These are phyloP conservation scores for Emydomyces testavorans DNA, from an alignment of 2,329 filamentous ascomycete species.

Conservation along the genomic window DNA sequence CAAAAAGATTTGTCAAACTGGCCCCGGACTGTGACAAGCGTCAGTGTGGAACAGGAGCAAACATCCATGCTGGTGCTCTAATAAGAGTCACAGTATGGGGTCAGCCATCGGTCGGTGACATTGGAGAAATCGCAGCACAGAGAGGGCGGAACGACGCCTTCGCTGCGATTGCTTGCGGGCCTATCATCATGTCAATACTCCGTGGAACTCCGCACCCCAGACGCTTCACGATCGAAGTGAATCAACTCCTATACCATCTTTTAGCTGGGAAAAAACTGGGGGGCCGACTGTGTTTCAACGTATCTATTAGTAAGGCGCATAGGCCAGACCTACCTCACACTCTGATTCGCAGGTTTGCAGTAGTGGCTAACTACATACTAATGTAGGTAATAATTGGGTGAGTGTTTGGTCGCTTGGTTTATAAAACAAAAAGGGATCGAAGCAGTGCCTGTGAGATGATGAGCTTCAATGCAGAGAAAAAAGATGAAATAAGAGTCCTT, in stretches of 20 bases:
- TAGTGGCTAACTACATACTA: not conserved
- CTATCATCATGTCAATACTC: too few relatives aligned
- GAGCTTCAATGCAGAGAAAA: too few relatives aligned
- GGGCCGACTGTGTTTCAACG: not conserved
- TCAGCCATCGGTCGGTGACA: not conserved
- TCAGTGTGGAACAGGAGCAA: too few relatives aligned
- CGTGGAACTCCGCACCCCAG: too few relatives aligned
- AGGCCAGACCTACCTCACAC: not conserved
- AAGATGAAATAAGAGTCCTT: too few relatives aligned
- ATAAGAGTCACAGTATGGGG: not conserved
- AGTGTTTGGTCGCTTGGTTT: not conserved
- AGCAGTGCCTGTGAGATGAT: not conserved
- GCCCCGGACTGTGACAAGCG: not conserved
- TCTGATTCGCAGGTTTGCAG: too few relatives aligned
- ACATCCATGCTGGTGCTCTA: not conserved
- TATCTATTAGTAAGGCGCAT: not conserved
- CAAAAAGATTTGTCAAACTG: not conserved
- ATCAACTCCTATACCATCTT: too few relatives aligned
- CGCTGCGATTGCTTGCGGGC: too few relatives aligned
- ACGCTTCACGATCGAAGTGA: too few relatives aligned
- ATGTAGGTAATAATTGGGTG: not conserved
- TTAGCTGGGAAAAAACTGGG: too few relatives aligned
- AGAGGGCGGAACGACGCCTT: too few relatives aligned
- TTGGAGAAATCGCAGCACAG: not conserved
- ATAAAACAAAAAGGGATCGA: not conserved